Evolutionary conservation across 2,329 filamentous ascomycete genomes (phyloP).

Genomic region (Cadophora gregata): DNA sequence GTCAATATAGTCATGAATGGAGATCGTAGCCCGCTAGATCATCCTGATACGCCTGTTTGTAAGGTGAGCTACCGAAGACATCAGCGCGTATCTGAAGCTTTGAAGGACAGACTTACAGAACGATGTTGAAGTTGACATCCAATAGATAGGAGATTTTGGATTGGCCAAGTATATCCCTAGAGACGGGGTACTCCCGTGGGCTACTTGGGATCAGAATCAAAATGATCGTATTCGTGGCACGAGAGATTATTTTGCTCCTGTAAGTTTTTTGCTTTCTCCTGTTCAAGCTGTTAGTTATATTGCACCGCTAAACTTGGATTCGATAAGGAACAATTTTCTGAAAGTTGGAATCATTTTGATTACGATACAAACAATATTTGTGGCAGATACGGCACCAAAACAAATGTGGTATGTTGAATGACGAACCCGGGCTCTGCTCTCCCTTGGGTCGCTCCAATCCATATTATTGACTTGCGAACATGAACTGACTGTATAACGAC

Average conservation of each 20-base stretch:
- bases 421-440: background rate
- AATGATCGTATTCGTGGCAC: background rate
- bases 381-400: background rate
- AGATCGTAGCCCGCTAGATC: background rate
- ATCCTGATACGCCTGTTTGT: background rate
- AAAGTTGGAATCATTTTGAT: background rate
- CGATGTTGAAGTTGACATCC: background rate
- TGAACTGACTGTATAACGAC: background rate
- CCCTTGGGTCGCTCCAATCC: background rate
- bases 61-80: background rate
- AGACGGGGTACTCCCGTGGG: background rate
- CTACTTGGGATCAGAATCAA: background rate
- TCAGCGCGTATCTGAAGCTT: no score
- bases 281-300: no score
- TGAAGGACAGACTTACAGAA: no score
- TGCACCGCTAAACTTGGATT: no score
- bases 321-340: background rate
- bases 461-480: background rate
- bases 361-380: background rate
- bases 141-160: constrained; percentile 3
- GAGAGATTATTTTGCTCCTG: background rate
- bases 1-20: background rate
- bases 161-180: background rate
- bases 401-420: background rate
- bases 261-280: background rate